Percentiles rank a stretch among this genome's conserved stretches.
These are phyloP conservation scores for Gossypium australe DNA, from an alignment of 345 rosid genomes.

Conservation along the genomic window DNA sequence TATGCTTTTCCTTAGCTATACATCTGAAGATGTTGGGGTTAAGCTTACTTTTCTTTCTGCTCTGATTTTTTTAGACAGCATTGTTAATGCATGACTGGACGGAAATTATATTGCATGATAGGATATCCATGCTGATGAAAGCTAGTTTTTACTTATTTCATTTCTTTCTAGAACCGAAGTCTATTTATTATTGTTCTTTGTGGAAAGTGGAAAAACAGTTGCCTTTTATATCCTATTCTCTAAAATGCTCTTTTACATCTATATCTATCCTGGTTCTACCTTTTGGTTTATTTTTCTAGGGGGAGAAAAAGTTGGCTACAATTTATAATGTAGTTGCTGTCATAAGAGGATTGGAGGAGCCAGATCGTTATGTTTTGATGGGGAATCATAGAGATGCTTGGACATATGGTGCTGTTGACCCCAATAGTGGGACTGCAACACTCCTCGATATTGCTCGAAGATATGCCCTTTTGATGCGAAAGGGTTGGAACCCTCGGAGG, in stretches of 20 bases:
- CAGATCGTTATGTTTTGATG: constrained; percentile 75
- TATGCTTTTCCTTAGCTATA: not conserved
- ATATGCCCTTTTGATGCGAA: constrained; percentile 50
- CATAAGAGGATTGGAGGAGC: constrained; percentile 69
- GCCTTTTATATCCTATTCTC: not conserved
- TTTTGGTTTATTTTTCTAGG: constrained; percentile 34
- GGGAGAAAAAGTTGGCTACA: constrained; percentile 57
- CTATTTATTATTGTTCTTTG: not conserved
- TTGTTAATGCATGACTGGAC: not conserved
- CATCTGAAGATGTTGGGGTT: not conserved
- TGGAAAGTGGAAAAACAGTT: not conserved
- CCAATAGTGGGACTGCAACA: constrained; percentile 94
- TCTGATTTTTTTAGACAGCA: not conserved
- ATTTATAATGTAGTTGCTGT: constrained; percentile 63
- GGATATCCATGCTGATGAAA: not conserved
- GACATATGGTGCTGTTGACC: constrained; percentile 98
- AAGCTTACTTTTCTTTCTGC: constrained; percentile 1
- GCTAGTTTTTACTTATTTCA: constrained; percentile 2
- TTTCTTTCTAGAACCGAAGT: not conserved
- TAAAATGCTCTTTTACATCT: not conserved
- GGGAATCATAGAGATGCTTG: constrained; percentile 98
- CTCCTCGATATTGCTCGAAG: constrained; percentile 85
- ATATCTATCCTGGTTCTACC: constrained; percentile 15
- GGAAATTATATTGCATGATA: not conserved
- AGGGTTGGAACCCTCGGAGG: constrained; percentile 89